A percentile compares a stretch with the other conserved stretches of the same genome.
Evolutionary conservation across 306 rosid species (phyloP).

Genomic region (Medicago lupulina): DNA sequence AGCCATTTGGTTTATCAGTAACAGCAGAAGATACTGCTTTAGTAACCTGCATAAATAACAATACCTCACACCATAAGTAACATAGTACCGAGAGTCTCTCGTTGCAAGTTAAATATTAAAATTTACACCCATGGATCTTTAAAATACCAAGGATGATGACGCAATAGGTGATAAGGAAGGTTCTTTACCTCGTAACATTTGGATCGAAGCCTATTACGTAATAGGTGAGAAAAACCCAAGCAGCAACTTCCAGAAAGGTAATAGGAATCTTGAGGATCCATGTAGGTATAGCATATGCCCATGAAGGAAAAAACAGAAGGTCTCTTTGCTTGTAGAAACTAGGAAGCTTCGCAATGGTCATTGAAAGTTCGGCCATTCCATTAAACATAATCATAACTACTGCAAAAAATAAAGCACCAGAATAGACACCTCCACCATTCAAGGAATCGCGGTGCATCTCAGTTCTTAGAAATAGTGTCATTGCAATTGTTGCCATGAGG

Average conservation of each 20-base stretch:
- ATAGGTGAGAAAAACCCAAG: slow-evolving; percentile 60
- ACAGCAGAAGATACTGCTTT: slow-evolving; percentile 52
- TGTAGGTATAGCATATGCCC: slow-evolving; percentile 60
- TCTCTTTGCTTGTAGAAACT: slow-evolving; percentile 67
- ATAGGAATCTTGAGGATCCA: slow-evolving; percentile 62
- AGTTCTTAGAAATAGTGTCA: slow-evolving; percentile 70
- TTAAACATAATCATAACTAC: slow-evolving; percentile 20
- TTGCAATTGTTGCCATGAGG: slow-evolving; percentile 52
- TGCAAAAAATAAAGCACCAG: slow-evolving; percentile 22
- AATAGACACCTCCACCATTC: slow-evolving; percentile 55
- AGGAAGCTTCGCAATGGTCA: slow-evolving; percentile 60
- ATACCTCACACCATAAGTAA: slow-evolving; percentile 5
- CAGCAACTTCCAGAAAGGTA: slow-evolving; percentile 48
- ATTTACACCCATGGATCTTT: too few species aligned
- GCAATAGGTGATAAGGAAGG: neutral
- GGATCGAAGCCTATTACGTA: slow-evolving; percentile 65
- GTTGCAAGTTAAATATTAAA: too few species aligned
- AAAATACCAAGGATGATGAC: too few species aligned
- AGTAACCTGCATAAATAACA: slow-evolving; percentile 45
- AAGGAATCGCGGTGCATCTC: slow-evolving; percentile 52
- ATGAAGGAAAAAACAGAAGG: slow-evolving; percentile 60
- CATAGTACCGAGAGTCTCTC: neutral
- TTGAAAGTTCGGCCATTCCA: slow-evolving; percentile 56
- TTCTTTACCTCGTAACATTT: slow-evolving; percentile 44
- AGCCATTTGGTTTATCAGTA: slow-evolving; percentile 52